Conservation (phyloP, 2,329 filamentous ascomycete species). For the Neofusicoccum cordaticola region DNA sequence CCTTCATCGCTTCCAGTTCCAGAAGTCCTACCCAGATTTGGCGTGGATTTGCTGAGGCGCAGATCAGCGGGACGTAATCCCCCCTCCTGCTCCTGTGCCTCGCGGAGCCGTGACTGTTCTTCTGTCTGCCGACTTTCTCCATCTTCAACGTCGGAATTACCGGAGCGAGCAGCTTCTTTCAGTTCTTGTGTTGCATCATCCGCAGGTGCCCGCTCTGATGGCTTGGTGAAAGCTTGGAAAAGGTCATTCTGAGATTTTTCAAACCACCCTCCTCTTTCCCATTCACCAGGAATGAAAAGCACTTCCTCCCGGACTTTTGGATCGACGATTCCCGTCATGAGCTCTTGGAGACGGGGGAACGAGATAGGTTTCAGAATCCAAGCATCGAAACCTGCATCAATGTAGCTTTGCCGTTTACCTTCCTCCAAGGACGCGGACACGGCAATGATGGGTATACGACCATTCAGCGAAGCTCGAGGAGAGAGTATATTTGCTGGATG, state of each 20-base stretch:
- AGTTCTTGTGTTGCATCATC: conserved; percentile 23
- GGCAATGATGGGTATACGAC: conserved; percentile 76
- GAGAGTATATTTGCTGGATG: conserved; percentile 56
- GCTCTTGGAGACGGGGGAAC: conserved; percentile 67
- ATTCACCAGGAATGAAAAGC: conserved; percentile 68
- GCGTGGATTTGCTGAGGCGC: neutral
- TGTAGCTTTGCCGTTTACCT: conserved; percentile 64
- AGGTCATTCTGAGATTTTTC: conserved; percentile 38
- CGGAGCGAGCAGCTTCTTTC: conserved; percentile 22
- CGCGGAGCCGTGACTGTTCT: conserved; percentile 26
- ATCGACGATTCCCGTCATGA: conserved; percentile 69
- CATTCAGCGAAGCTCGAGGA: conserved; percentile 56
- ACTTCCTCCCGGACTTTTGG: conserved; percentile 57
- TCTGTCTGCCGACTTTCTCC: conserved; percentile 22
- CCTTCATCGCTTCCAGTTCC: neutral
- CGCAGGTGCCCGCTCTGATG: conserved; percentile 18
- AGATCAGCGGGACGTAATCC: neutral
- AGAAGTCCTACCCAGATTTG: neutral
- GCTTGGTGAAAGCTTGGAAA: conserved; percentile 38
- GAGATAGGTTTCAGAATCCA: conserved; percentile 90
- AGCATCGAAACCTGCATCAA: conserved; percentile 78
- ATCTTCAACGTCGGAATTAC: conserved; percentile 24
- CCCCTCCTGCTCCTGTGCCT: conserved; percentile 20
- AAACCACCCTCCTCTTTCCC: conserved; percentile 90
- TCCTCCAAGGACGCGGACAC: conserved; percentile 82